Base-by-base conservation (phyloP, 768 basidiomycete species). In the Tylopilus plumbeoviolaceoides region DNA sequence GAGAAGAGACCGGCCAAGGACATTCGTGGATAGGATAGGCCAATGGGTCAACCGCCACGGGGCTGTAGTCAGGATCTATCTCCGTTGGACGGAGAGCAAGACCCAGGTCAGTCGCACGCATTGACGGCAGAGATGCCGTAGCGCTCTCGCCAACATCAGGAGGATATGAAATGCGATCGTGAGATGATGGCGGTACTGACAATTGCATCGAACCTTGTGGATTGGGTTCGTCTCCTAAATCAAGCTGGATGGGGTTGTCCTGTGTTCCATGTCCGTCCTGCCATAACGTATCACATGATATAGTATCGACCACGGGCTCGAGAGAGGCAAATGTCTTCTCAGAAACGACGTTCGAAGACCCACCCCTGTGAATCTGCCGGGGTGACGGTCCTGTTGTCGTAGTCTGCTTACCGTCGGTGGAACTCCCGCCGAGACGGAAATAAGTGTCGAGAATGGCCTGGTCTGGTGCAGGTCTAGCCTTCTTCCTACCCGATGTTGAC, bases 31-130 rank as follows among this genome's bases (percentile, higher is more conserved):
- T 65, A 48, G 71, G 62, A 63, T 82, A 86, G 15, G 54, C 47
- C 1, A 73, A 56, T 21, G 82, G 80, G 54, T 88, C 85, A 35
- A 76, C 65, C 40, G 77, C 61, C 5, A 61, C 50, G 27, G 62
- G 63, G 50, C 57, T 55, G 63, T 70, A 72, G 62, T 63, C 48
- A 31, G 61, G 44, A 59, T 59, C 48, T 40, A 50, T 55, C 59
- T 61, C 62, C 42, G 54, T 54, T 57, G 62, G 64, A 64, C 59
- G 63, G 55, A 55, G 47, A 47, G 59, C 38, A 42, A 62, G 60
- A 48, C 23, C 50, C 42, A 54, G 36, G 45, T 55, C 25, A 14
- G 55, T 43, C 31, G 8, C 54, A 46, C 43, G 35, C 8, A 12
- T 46, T 44, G 48, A 53, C 43, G 47, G 46, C 51, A 52, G 45